Conservation (phyloP, 2,329 filamentous ascomycete species). For the Penicillium sp. region DNA sequence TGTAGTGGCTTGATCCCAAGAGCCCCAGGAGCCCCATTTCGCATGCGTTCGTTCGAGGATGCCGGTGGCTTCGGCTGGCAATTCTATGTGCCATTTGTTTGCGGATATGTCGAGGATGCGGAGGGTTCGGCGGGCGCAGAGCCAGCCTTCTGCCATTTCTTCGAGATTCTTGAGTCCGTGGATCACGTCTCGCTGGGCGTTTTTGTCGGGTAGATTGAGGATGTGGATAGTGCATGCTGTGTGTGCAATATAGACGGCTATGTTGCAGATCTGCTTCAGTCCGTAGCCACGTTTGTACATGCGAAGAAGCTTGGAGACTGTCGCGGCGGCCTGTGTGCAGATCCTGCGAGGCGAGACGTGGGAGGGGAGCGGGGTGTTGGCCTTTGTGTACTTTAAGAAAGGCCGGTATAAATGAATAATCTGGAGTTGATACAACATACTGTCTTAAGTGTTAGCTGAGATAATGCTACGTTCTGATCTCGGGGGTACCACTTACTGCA, state of each 20-base stretch:
- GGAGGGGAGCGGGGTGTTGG: constrained; percentile 74
- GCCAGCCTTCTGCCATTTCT: constrained; percentile 93
- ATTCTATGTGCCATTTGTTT: constrained; percentile 81
- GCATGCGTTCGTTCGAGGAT: constrained; percentile 74
- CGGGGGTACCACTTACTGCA: constrained; percentile 66
- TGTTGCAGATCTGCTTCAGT: constrained; percentile 89
- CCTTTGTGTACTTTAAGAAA: constrained; percentile 83
- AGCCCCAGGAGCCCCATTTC: constrained; percentile 69
- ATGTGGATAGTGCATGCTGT: constrained; percentile 93
- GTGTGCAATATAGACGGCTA: constrained; percentile 92
- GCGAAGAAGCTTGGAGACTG: constrained; percentile 89
- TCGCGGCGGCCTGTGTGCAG: constrained; percentile 82
- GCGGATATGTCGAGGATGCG: constrained; percentile 79
- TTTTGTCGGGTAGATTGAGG: constrained; percentile 88
- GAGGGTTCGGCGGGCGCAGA: constrained; percentile 79
- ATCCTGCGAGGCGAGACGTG: constrained; percentile 88
- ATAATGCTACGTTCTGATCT: background rate
- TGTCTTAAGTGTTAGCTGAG: constrained; percentile 40
- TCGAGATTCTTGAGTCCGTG: constrained; percentile 89
- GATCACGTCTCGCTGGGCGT: constrained; percentile 80
- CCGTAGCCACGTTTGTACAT: constrained; percentile 91
- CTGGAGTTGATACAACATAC: constrained; percentile 95
- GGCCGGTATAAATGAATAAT: constrained; percentile 95
- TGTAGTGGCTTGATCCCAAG: constrained; percentile 41
- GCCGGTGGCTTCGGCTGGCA: constrained; percentile 75